Base-by-base conservation (phyloP, 169 alveolate genomes). In the Toxoplasma gondii region DNA sequence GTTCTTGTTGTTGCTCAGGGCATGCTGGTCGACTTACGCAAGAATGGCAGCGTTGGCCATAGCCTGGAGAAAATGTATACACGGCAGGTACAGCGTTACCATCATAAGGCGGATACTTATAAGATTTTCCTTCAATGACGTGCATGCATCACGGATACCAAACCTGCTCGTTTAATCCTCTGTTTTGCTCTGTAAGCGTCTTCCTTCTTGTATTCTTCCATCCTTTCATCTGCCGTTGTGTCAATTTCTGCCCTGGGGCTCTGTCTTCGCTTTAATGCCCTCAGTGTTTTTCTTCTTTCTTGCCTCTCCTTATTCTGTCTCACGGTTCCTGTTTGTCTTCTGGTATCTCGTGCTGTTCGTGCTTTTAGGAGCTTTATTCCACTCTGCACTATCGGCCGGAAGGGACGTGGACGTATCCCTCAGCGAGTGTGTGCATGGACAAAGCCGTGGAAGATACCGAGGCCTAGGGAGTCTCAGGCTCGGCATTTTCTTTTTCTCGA, bases 351-450 rank as follows among this genome's bases (percentile, higher is more conserved):
- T 78, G 9, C n/a, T 31, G 9, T 78, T 17, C 36, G 44, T 49
- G 16, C 41, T 39, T 43, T 9, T 43, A 93, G 96, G 93, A 90
- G 36, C 91, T 69, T 29, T 91, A 93, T 70, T 43, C 69, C 58
- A 69, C 83, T 22, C 58, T 95, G 54, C 44, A 93, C 17, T 97
- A 97, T 93, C 95, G 94, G 5, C 98, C 98, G 39, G 97, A 97
- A 10, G 93, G 86, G 90, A 97, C 95, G 94, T 97, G 98, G 98
- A 69, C 41, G n/a, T 97, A 93, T 82, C 98, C 98, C 31, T 80
- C 94, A 5, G 36, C 94, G 53, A 80, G 45, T 31, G 82, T 84
- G 36, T 39, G 84, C 9, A 78, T 24, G 29, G 44, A 9, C 29
- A 19, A 78, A 38, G 10, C 12, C 44, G 2, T 49, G 58, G 58